These are phyloP conservation scores for Tulasnella sp. DNA, from an alignment of 768 basidiomycete species.

Conservation along the genomic window DNA sequence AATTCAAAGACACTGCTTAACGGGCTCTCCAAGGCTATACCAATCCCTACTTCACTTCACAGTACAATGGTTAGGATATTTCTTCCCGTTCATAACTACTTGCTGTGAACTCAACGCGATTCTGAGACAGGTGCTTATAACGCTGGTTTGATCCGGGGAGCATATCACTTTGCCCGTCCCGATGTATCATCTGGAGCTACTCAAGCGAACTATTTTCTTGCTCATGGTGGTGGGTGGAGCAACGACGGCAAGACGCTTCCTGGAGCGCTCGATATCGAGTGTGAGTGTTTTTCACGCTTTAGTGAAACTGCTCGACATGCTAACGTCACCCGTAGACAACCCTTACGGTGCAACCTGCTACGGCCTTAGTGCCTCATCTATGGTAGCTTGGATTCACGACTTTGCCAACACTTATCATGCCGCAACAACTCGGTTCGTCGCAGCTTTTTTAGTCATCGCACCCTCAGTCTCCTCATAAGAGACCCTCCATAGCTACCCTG, in stretches of 20 bases:
- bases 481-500: slow-evolving; percentile 29
- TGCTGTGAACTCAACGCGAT: not conserved
- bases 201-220: slow-evolving; percentile 54
- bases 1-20: not conserved
- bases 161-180: slow-evolving; percentile 42
- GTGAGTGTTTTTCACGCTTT: slow-evolving; percentile 31
- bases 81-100: not conserved
- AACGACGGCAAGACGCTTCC: slow-evolving; percentile 53
- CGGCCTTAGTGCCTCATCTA: slow-evolving; percentile 42
- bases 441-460: slow-evolving; percentile 3
- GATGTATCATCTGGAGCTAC: slow-evolving; percentile 39
- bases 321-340: slow-evolving; percentile 36
- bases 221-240: slow-evolving; percentile 52
- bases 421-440: slow-evolving; percentile 39
- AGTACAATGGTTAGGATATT: slow-evolving; percentile 39
- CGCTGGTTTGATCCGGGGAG: slow-evolving; percentile 50
- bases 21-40: slow-evolving; percentile 10
- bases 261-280: slow-evolving; percentile 56
- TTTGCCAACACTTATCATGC: slow-evolving; percentile 55
- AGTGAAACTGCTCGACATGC: not conserved
- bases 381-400: slow-evolving; percentile 57
- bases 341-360: slow-evolving; percentile 48
- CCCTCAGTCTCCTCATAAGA: slow-evolving; percentile 32
- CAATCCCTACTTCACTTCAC: slow-evolving; percentile 37
- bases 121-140: slow-evolving; percentile 36